Conservation (phyloP, 2,329 filamentous ascomycete genomes). For the Arthroderma uncinatum region DNA sequence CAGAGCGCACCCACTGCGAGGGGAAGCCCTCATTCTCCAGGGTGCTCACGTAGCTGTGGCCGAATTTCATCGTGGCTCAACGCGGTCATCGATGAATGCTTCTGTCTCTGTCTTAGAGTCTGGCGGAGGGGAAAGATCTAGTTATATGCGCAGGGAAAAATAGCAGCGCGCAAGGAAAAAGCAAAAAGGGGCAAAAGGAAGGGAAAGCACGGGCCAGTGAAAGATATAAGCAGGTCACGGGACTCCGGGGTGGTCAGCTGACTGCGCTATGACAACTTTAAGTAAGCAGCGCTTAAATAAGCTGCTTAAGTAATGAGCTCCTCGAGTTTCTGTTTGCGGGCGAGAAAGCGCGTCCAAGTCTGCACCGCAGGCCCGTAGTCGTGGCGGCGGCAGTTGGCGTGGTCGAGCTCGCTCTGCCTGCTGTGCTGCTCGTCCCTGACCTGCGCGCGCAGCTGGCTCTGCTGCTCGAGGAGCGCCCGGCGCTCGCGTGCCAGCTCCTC, state of each 20-base stretch:
- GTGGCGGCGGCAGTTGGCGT: conserved; percentile 35
- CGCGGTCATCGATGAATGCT: background rate
- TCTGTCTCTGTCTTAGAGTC: too few relatives aligned
- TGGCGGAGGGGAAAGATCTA: too few relatives aligned
- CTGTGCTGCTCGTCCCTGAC: conserved; percentile 34
- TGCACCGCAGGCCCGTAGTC: conserved; percentile 62
- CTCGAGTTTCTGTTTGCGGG: conserved; percentile 51
- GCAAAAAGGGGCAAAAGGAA: background rate
- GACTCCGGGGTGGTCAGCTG: background rate
- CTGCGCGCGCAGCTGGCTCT: conserved; percentile 25
- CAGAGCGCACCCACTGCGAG: conserved; percentile 56
- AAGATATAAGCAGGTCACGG: background rate
- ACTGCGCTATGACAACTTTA: background rate
- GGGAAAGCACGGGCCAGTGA: background rate
- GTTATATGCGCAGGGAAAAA: too few relatives aligned
- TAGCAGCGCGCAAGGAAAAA: too few relatives aligned
- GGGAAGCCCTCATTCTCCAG: conserved; percentile 66
- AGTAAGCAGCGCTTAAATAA: background rate
- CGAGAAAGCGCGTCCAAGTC: conserved; percentile 57
- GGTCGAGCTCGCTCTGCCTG: conserved; percentile 29
- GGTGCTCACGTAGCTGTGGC: conserved; percentile 60
- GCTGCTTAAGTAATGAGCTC: conserved; percentile 15
- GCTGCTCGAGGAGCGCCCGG: conserved; percentile 22
- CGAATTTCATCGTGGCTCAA: conserved; percentile 63
- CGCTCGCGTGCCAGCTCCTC: conserved; percentile 25